Evolutionary conservation across 1,139 yeast species (phyloP).

Genomic region (Candida pseudocylindracea): DNA sequence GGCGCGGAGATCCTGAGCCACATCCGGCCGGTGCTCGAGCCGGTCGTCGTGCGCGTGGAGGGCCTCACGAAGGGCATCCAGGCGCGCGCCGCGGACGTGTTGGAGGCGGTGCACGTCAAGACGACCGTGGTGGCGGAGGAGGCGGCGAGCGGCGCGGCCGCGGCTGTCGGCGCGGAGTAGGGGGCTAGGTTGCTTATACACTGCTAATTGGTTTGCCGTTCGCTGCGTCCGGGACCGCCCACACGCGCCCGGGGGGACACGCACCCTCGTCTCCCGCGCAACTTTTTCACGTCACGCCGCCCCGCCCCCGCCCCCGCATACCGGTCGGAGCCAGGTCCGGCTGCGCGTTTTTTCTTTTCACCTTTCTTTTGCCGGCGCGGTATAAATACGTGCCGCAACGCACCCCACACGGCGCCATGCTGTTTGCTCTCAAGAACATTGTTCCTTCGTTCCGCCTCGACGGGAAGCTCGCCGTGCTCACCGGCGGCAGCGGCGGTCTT

Average conservation of each 20-base stretch:
- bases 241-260: background rate
- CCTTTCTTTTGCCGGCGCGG: background rate
- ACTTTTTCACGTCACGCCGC: background rate
- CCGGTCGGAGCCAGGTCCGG: background rate
- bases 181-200: too few relatives aligned
- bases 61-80: too few relatives aligned
- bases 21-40: too few relatives aligned
- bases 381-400: background rate
- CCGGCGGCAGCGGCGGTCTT: slow-evolving; percentile 75
- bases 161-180: too few relatives aligned
- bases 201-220: too few relatives aligned
- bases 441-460: slow-evolving; percentile 40
- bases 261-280: background rate
- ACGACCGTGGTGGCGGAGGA: too few relatives aligned
- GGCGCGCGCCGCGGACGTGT: too few relatives aligned
- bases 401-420: background rate
- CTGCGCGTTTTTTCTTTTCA: background rate
- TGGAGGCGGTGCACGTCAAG: too few relatives aligned
- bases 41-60: too few relatives aligned
- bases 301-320: background rate
- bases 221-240: too few relatives aligned
- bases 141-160: too few relatives aligned
- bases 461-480: slow-evolving; percentile 48
- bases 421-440: slow-evolving; percentile 17
- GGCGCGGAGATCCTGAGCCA: too few relatives aligned